phyloP scores from a whole-genome alignment of 2,329 filamentous ascomycete genomes.

The Aspergillus versicolor region DNA sequence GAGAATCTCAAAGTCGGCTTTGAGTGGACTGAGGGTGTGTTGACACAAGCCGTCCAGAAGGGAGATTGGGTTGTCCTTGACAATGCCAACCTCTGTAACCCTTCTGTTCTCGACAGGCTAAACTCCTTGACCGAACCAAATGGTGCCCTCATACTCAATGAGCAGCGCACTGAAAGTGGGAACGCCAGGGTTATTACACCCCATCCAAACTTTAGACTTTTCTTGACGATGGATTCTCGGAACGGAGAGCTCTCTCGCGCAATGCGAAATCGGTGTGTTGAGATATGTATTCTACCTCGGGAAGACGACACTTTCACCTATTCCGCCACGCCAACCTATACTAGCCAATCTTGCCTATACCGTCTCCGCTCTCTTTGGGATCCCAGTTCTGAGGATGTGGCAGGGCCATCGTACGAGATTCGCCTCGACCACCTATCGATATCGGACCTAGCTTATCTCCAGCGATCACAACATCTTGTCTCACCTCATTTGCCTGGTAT shows the following conservation, averaged over 20 bases:
- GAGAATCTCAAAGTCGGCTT: slow-evolving; percentile 71
- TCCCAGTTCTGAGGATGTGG: slow-evolving; percentile 16
- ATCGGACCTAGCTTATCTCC: slow-evolving; percentile 33
- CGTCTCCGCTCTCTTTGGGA: slow-evolving; percentile 38
- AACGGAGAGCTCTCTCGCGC: slow-evolving; percentile 93
- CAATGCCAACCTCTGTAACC: slow-evolving; percentile 94
- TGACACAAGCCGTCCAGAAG: slow-evolving; percentile 80
- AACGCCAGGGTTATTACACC: slow-evolving; percentile 76
- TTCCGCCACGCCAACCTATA: slow-evolving; percentile 34
- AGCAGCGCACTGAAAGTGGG: slow-evolving; percentile 81
- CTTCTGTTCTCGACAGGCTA: slow-evolving; percentile 87
- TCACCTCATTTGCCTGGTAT: slow-evolving; percentile 17
- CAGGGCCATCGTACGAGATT: slow-evolving; percentile 27
- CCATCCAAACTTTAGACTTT: slow-evolving; percentile 85
- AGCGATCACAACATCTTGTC: slow-evolving; percentile 27
- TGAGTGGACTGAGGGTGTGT: slow-evolving; percentile 92
- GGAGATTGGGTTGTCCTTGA: slow-evolving; percentile 94
- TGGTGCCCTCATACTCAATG: slow-evolving; percentile 85
- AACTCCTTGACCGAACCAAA: slow-evolving; percentile 93
- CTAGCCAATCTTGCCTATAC: slow-evolving; percentile 40
- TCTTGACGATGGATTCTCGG: slow-evolving; percentile 87
- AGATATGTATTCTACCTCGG: slow-evolving; percentile 70
- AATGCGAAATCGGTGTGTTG: slow-evolving; percentile 92
- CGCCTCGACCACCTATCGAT: slow-evolving; percentile 40
- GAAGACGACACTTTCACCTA: slow-evolving; percentile 22